Percentiles rank a stretch among this genome's conserved stretches.
Conservation (phyloP, 1,284 basidiomycete species). For the Retiboletus flavoniger region DNA sequence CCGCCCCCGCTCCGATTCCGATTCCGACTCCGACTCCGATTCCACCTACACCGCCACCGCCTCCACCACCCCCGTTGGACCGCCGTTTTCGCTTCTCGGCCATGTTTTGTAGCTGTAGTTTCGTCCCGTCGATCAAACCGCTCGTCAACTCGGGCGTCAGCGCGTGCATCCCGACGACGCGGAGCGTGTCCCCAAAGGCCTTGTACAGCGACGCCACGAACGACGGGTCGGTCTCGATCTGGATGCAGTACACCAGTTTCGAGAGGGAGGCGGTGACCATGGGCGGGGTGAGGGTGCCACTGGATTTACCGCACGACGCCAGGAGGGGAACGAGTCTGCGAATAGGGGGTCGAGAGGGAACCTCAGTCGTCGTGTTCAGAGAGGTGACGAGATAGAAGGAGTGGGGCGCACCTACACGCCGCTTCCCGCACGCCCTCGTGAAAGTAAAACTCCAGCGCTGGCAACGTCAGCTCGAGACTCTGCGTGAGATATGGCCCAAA, state of each 20-base stretch:
- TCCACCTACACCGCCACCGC: slow-evolving; percentile 17
- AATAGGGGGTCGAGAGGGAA: too few relatives aligned
- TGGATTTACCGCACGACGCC: slow-evolving; percentile 68
- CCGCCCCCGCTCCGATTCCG: too few relatives aligned
- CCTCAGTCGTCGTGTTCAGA: neutral
- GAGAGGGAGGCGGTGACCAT: slow-evolving; percentile 71
- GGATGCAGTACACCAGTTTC: slow-evolving; percentile 66
- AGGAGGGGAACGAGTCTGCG: slow-evolving; percentile 73
- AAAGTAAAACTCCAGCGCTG: slow-evolving; percentile 70
- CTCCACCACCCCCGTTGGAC: slow-evolving; percentile 48
- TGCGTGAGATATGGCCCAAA: slow-evolving; percentile 75
- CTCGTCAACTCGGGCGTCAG: slow-evolving; percentile 53
- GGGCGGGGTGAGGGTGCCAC: slow-evolving; percentile 59
- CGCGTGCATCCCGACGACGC: slow-evolving; percentile 53
- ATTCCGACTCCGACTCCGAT: too few relatives aligned
- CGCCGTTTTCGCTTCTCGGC: slow-evolving; percentile 65
- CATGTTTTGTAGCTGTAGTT: slow-evolving; percentile 62
- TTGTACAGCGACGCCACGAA: slow-evolving; percentile 78
- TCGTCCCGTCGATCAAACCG: slow-evolving; percentile 63
- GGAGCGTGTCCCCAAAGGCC: slow-evolving; percentile 66
- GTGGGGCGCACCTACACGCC: slow-evolving; percentile 27
- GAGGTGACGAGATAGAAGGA: neutral
- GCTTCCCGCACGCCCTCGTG: slow-evolving; percentile 84
- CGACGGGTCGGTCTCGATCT: slow-evolving; percentile 65
- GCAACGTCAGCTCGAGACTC: slow-evolving; percentile 69